Base-by-base conservation (phyloP, 768 basidiomycete species). In the Filobasidium floriforme region DNA sequence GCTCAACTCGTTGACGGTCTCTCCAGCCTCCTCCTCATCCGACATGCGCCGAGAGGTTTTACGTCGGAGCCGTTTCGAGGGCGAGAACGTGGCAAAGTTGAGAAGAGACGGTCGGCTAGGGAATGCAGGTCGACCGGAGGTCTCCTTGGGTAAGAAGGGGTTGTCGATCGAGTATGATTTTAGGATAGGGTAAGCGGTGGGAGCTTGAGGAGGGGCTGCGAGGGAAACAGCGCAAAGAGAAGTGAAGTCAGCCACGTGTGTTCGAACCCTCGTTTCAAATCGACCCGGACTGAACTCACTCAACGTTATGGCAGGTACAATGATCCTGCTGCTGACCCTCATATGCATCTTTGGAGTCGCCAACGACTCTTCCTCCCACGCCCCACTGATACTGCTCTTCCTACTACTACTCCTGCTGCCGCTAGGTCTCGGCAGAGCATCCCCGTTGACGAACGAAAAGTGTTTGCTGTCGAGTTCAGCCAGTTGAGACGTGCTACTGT, bases 11-110 rank as follows among this genome's bases (percentile, higher is more conserved):
- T 51, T 24, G 19, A 51, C 32, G 9, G 32, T 37, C 32, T 37
- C 32, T 37, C 9, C 32, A 3, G 32, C 32, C 22, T 49, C 46
- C 12, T 49, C 46, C 22, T 49, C 46, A 49, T 49, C 46, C 46
- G 22, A 49, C 22, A 15, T 49, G 18, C 46, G 15, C 22, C 12
- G 46, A 2, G 46, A 49, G 46, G 46, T 22, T 49, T 49, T 15
- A 6, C 22, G 15, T 22, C 46, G 46, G 22, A 49, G 15, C 22
- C 46, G 46, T 22, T 57, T 57, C 3, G 22, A 24, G 2, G 54
- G 54, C 24, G 54, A 57, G 54, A 57, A 57, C 29, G 54, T 14
- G 22, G 54, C 22, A 32, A 57, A 57, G 54, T 15, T 26, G 54
- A 57, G 54, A n/a, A 57, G 54, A 15, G 54, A 57, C 5, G 54